Percentiles rank a stretch among this genome's conserved stretches.
phyloP scores from a whole-genome alignment of 768 basidiomycete species.

The Leccinum subtestaceum region DNA sequence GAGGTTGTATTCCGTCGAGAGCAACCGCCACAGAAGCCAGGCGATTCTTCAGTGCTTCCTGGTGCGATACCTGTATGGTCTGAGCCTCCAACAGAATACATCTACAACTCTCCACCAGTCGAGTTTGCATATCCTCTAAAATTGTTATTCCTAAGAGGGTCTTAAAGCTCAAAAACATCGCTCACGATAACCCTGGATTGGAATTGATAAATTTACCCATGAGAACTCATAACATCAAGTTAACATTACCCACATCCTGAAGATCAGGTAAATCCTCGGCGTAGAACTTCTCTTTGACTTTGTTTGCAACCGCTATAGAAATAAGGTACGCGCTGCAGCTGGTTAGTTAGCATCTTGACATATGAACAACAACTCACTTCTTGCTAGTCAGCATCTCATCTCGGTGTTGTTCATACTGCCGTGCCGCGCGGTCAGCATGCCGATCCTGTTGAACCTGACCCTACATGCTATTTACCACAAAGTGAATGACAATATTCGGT shows the following conservation, averaged over 20 bases:
- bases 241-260: conserved; percentile 58
- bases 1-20: conserved; percentile 51
- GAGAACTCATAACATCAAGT: conserved; percentile 8
- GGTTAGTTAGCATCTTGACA: background rate
- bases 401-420: conserved; percentile 73
- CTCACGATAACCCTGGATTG: conserved; percentile 69
- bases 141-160: background rate
- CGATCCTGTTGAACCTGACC: conserved; percentile 68
- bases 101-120: conserved; percentile 54
- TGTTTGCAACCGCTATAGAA: conserved; percentile 67
- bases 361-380: conserved; percentile 49
- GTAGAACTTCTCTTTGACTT: conserved; percentile 68
- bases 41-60: conserved; percentile 55
- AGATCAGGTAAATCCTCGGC: conserved; percentile 62
- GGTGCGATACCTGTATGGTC: conserved; percentile 53
- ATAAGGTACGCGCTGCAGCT: conserved; percentile 62
- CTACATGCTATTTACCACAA: conserved; percentile 35
- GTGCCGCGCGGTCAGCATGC: conserved; percentile 70
- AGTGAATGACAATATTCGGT: background rate
- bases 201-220: conserved; percentile 11
- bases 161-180: background rate
- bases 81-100: conserved; percentile 59
- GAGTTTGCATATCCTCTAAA: conserved; percentile 70
- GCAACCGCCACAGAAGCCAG: conserved; percentile 45
- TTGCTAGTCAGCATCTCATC: conserved; percentile 79